Base-by-base conservation (phyloP, 2,329 filamentous ascomycete genomes). In the Cephalotrichum gorgonifer region DNA sequence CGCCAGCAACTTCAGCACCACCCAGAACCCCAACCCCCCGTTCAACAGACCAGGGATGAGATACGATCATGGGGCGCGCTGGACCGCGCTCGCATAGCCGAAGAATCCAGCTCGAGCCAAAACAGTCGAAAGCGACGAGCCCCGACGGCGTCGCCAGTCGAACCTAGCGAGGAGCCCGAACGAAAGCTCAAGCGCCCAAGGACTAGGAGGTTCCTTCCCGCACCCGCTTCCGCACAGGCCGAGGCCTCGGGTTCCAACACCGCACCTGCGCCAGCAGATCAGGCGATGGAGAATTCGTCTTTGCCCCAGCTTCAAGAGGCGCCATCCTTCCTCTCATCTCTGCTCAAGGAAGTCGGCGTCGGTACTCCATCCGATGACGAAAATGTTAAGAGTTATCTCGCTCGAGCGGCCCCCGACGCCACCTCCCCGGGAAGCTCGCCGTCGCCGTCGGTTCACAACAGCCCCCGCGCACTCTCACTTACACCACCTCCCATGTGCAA, bases 31-130 rank as follows among this genome's bases (percentile, higher is more conserved):
- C 35, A 22, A 20, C 76, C 81, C 39, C 79, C 68, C 0, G 62
- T 68, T 15, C 66, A 80, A 33, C 86, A 94, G 64, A 86, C 85
- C 7, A 70, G 83, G 39, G 89, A 95, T 56, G 89, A 95, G 64
- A 75, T 85, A 48, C 76, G 82, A 51, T 88, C 91, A 4, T 96
- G 91, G 93, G 88, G 89, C 53, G 88, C 86, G 20, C 83, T 97
- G 54, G 90, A 96, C 56, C 86, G 84, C 62, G 89, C 87, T 41
- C 78, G 88, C 54, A 84, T 90, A 52, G 75, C 78, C 17, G 76
- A 85, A 54, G 73, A 70, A 53, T 65, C 74, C 22, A 62, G 68
- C 43, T 63, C 67, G 26, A 64, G 58, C 47, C 66, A 76, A 39
- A 74, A 69, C 53, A 70, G 72, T 47, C 81, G 86, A 51, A 89